Evolutionary conservation across 768 basidiomycete species (phyloP).

Genomic region (Termitomyces sp.): DNA sequence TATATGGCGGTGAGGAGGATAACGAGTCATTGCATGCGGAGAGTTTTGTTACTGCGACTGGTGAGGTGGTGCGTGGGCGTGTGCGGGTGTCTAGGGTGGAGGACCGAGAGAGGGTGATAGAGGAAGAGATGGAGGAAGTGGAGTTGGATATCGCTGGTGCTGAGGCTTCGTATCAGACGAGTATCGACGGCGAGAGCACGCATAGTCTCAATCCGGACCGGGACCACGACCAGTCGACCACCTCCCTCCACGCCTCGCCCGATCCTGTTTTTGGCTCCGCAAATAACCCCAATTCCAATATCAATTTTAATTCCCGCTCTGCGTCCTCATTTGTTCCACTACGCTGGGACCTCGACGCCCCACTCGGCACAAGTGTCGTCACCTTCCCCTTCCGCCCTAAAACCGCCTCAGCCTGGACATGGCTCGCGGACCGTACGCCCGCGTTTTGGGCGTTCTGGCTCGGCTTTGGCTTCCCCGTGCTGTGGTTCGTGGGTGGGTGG

Average conservation of each 20-base stretch:
- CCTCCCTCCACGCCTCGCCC: not conserved
- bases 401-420: conserved; percentile 21
- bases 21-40: conserved; percentile 46
- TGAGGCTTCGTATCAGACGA: conserved; percentile 3
- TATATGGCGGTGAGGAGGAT: conserved; percentile 27
- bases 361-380: conserved; percentile 26
- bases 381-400: conserved; percentile 23
- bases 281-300: not conserved
- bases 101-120: no score
- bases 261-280: not conserved
- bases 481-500: conserved; percentile 80
- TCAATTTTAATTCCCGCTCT: conserved; percentile 37
- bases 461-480: conserved; percentile 66
- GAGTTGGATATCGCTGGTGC: conserved; percentile 11
- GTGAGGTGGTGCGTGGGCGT: not conserved
- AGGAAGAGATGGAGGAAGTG: not conserved
- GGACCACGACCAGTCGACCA: not conserved
- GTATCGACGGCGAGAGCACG: not conserved
- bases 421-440: conserved; percentile 27
- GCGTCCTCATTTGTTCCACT: conserved; percentile 28
- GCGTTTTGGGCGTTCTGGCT: conserved; percentile 68
- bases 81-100: not conserved
- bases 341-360: conserved; percentile 43
- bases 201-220: not conserved
- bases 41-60: conserved; percentile 50